Percentiles rank a stretch among this genome's conserved stretches.
Evolutionary conservation across 139 green algal species (phyloP).

Genomic region (Tetraselmis striata): DNA sequence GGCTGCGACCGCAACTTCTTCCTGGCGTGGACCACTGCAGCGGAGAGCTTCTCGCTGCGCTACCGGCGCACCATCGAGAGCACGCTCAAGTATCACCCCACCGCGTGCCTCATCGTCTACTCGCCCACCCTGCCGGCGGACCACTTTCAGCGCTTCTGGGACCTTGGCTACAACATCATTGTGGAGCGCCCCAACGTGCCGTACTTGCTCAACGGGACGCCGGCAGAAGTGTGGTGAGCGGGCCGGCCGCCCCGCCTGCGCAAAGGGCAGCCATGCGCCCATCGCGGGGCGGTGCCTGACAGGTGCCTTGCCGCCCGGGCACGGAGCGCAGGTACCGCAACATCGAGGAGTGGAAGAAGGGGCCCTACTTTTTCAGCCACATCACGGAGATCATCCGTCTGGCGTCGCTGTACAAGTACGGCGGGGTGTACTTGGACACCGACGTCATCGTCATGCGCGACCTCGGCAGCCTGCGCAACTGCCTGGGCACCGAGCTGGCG

Average conservation of each 20-base stretch:
- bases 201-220: slow-evolving; percentile 23
- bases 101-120: slow-evolving; percentile 28
- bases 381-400: slow-evolving; percentile 38
- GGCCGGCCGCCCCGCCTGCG: too few relatives aligned
- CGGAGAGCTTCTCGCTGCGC: slow-evolving; percentile 7
- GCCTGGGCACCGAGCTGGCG: slow-evolving; percentile 27
- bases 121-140: slow-evolving; percentile 21
- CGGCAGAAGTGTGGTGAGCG: slow-evolving; percentile 24
- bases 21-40: slow-evolving; percentile 20
- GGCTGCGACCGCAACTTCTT: slow-evolving; percentile 21
- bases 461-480: slow-evolving; percentile 25
- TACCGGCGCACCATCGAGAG: slow-evolving; percentile 26
- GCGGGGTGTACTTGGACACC: slow-evolving; percentile 37
- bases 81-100: slow-evolving; percentile 27
- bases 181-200: slow-evolving; percentile 27
- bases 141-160: slow-evolving; percentile 29
- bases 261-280: too few relatives aligned
- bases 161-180: slow-evolving; percentile 36
- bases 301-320: too few relatives aligned
- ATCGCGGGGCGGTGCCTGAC: too few relatives aligned
- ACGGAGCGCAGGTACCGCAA: slow-evolving; percentile 19
- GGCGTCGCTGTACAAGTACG: slow-evolving; percentile 30
- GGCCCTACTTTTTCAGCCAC: slow-evolving; percentile 34
- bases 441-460: slow-evolving; percentile 35
- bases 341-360: slow-evolving; percentile 30